phyloP scores from a whole-genome alignment of 495 filamentous ascomycete species.

The Hyaloscypha hepaticicola region DNA sequence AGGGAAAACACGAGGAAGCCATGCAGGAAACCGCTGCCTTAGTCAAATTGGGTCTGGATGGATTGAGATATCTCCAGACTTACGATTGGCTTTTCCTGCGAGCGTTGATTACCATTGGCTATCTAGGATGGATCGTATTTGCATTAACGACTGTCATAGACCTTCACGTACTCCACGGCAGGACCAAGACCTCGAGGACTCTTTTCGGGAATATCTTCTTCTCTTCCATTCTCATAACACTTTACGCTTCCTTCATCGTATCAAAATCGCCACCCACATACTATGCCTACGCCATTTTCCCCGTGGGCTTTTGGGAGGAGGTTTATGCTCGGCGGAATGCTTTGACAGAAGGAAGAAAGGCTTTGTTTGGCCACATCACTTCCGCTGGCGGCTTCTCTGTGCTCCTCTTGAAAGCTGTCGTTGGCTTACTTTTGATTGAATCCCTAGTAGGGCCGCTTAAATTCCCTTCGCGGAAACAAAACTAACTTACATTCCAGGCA shows the following conservation, averaged over 20 bases:
- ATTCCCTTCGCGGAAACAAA: neutral
- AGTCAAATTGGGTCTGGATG: constrained; percentile 74
- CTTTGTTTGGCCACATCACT: constrained; percentile 66
- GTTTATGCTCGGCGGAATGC: constrained; percentile 78
- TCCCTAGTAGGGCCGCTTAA: constrained; percentile 65
- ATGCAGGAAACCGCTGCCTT: constrained; percentile 74
- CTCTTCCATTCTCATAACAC: constrained; percentile 65
- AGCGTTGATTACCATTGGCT: constrained; percentile 89
- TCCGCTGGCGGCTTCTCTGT: constrained; percentile 53
- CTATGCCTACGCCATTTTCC: constrained; percentile 91
- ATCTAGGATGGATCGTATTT: constrained; percentile 95
- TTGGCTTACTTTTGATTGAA: constrained; percentile 73
- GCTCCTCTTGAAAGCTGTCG: constrained; percentile 59
- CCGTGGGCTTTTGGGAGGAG: constrained; percentile 95
- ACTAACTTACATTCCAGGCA: constrained; percentile 36
- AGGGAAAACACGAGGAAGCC: constrained; percentile 65
- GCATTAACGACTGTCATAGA: constrained; percentile 90
- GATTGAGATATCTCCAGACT: constrained; percentile 91
- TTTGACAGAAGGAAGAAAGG: constrained; percentile 62
- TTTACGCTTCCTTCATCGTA: constrained; percentile 77
- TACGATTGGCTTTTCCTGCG: constrained; percentile 97
- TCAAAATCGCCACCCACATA: constrained; percentile 82
- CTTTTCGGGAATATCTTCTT: constrained; percentile 63
- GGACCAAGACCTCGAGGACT: constrained; percentile 63
- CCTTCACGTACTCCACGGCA: constrained; percentile 79